Base-by-base conservation (phyloP, 2,329 filamentous ascomycete genomes). In the Acrodontium crateriforme region DNA sequence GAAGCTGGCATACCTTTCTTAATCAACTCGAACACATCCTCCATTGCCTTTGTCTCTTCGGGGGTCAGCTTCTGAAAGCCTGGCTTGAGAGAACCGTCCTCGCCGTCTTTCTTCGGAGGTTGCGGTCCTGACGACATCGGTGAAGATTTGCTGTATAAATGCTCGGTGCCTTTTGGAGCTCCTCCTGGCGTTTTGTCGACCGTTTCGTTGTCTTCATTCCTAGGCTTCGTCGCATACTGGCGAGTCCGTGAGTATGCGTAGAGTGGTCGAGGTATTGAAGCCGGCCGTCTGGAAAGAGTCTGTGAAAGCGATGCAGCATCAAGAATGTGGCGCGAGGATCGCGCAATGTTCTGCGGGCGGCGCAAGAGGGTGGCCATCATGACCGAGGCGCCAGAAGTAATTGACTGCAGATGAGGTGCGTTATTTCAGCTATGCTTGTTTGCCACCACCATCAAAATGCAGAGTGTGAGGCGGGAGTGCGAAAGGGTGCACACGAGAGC, bases 1-100 rank as follows among this genome's bases (percentile, higher is more conserved):
- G 64, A 62, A 30, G 65, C 60, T 6, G 78, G 76, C 31, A 82
- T 54, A 27, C 62, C 62, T 35, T 65, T 60, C 39, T 69, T 69
- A 34, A 78, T 54, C 35, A 62, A 61, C 2, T 50, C 46, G 22
- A 80, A 63, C 16, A 73, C 52, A 30, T 66, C 58, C 34, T 74
- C 59, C 25, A 87, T 51, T 25, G 65, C 56, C 45, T 69, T 59
- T 50, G 67, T 55, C 42, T 78, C 71, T 42, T 68, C 59, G 15
- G 60, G 45, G 23, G 55, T 69, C 39, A 77, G 53, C 38, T 60
- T 62, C 29, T 48, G 47, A n/a, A 46, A 49, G 11, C 46, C 45
- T 5, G n/a, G 10, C n/a, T 44, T 42, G n/a, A 41, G 24, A 2
- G 33, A 24, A 31, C 55, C 51, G 16, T 60, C 49, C 20, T 60